Evolutionary conservation across 1,139 yeast genomes (phyloP), one percentile per base, ranked within the genome.

Genomic region (Yamadazyma sp.): DNA sequence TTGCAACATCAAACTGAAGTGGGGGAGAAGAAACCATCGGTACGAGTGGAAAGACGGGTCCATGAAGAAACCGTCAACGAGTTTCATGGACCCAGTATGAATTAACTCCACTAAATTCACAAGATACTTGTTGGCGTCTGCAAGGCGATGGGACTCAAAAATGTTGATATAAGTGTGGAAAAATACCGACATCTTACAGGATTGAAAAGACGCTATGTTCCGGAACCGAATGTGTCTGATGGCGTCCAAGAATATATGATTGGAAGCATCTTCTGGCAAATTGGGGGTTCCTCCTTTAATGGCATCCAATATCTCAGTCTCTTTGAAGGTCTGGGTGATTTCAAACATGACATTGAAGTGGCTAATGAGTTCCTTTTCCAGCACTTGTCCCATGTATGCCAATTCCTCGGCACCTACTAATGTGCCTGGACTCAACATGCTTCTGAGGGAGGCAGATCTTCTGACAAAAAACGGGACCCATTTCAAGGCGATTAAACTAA

Each of bases 381-480:
- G 21, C 13, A 23, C 5, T 9, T 22, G 21, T 10, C 8, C 16
- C 17, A 31, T 15, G 14, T 15, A 23, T 4, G n/a, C 13, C 15
- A 6, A 31, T 15, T 31, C 22, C 9, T 22, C 27, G 22, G 8
- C 10, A 14, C 18, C 12, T 21, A 26, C 15, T 12, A 30, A 18
- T 4, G 8, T 15, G 5, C 21, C 28, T 3, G 17, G 28, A 4
- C 12, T 22, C 5, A 31, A 22, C 21, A 18, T 15, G 9, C 7
- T 16, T 12, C 20, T n/a, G 7, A 31, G 12, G 4, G 14, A 4
- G 10, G 28, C 4, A 13, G 21, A 6, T 20, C 17, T 24, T 12
- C 22, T 31, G 20, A 31, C 20, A 17, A 22, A 31, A 22, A 31
- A 22, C 6, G 34, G 34, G 6, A 23, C 12, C 34, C 34, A 31